Evolutionary conservation across 1,284 basidiomycete genomes (phyloP).

Genomic region (Coniophora puteana): DNA sequence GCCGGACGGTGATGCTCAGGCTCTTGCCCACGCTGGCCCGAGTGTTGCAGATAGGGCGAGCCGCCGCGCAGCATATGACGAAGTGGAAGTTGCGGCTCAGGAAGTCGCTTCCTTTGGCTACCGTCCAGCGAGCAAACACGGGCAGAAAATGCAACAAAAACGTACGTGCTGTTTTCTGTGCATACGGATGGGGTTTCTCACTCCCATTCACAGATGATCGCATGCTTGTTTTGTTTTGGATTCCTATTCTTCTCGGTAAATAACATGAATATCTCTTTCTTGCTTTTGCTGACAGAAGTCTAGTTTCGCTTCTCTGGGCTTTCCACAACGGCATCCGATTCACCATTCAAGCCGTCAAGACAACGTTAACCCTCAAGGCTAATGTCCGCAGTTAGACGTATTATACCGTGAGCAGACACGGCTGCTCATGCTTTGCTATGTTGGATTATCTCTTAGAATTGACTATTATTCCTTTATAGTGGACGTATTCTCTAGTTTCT

Average conservation of each 20-base stretch:
- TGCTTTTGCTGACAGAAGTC: conserved; percentile 21
- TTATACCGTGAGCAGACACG: neutral
- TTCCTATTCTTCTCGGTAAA: conserved; percentile 82
- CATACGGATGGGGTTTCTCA: conserved; percentile 4
- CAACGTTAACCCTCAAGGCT: conserved; percentile 45
- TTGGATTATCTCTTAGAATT: conserved; percentile 16
- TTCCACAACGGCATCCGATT: conserved; percentile 56
- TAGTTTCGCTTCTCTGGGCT: conserved; percentile 69
- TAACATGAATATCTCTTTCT: conserved; percentile 22
- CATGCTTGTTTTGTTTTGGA: conserved; percentile 93
- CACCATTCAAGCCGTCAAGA: conserved; percentile 49
- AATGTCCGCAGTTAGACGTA: conserved; percentile 32
- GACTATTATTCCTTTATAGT: conserved; percentile 15
- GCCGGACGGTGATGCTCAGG: conserved; percentile 12
- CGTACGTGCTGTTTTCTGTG: conserved; percentile 43
- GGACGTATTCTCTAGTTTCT: conserved; percentile 13
- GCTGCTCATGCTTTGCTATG: conserved; percentile 13
- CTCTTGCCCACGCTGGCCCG: conserved; percentile 9
- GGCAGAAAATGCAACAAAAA: conserved; percentile 61
- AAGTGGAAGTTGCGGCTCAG: conserved; percentile 48
- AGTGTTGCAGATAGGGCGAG: conserved; percentile 13
- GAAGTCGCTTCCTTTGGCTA: conserved; percentile 68
- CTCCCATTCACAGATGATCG: conserved; percentile 63
- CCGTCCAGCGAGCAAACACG: conserved; percentile 49
- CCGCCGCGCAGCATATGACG: conserved; percentile 48